phyloP scores from a whole-genome alignment of 305 asterid species.

The Fraxinus sp. region DNA sequence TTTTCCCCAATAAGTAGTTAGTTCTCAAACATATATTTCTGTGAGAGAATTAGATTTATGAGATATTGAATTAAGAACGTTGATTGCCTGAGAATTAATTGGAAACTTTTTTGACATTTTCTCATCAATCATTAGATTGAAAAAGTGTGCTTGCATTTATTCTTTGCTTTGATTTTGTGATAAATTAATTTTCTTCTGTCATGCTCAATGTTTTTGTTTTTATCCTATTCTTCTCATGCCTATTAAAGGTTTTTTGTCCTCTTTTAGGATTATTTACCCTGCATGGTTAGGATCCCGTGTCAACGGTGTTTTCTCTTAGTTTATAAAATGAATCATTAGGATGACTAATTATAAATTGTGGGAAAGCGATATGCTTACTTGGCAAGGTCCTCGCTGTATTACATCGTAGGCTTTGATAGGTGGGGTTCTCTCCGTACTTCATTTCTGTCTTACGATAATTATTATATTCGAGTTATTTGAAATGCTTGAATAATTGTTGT shows the following conservation, averaged over 20 bases:
- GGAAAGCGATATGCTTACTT: not conserved
- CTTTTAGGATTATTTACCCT: not conserved
- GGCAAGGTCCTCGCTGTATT: not conserved
- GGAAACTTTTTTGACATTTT: not conserved
- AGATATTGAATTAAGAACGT: not conserved
- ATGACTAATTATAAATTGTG: conserved; percentile 6
- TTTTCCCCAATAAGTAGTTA: not conserved
- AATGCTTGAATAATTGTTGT: not conserved
- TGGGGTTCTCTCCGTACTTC: not conserved
- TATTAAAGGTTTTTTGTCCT: not conserved
- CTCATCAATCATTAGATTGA: not conserved
- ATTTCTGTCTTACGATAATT: not conserved
- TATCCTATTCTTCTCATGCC: not conserved
- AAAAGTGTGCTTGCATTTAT: not conserved
- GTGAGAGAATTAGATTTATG: not conserved
- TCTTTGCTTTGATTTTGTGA: not conserved
- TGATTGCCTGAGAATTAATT: not conserved
- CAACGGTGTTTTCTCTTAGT: not conserved
- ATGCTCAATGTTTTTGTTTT: not conserved
- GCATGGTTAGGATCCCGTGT: not conserved
- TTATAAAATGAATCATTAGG: not conserved
- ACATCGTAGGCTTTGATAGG: not conserved
- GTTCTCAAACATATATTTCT: not conserved
- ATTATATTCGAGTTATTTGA: not conserved
- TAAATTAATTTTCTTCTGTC: not conserved